These are phyloP conservation scores for Lachancea meyersii DNA, from an alignment of 805 yeast genomes.

Conservation along the genomic window DNA sequence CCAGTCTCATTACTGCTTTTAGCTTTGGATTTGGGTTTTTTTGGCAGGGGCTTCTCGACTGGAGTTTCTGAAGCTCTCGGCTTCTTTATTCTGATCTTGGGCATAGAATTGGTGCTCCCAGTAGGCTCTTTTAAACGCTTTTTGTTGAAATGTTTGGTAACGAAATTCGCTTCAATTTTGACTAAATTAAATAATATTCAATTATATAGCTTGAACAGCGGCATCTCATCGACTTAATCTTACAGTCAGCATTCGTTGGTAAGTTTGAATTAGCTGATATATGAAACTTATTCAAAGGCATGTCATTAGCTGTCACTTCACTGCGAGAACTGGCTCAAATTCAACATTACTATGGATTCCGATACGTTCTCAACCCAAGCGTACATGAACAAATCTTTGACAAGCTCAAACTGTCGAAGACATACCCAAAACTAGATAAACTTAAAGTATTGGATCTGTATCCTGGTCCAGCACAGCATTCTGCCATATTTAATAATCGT, in stretches of 20 bases:
- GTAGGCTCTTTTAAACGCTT: no score
- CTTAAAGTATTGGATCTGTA: slow-evolving; percentile 54
- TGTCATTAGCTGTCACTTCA: slow-evolving; percentile 1
- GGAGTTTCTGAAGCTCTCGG: slow-evolving; percentile 16
- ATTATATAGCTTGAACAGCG: no score
- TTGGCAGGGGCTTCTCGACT: slow-evolving; percentile 19
- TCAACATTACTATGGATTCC: slow-evolving; percentile 21
- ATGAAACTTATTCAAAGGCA: no score
- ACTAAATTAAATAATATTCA: no score
- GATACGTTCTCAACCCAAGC: slow-evolving; percentile 20
- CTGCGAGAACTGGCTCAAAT: slow-evolving; percentile 13
- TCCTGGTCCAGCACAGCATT: slow-evolving; percentile 54
- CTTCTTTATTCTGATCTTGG: slow-evolving; percentile 28
- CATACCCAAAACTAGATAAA: slow-evolving; percentile 30
- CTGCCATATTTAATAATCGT: slow-evolving; percentile 54
- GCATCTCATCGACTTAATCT: no score
- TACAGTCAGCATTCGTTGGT: no score
- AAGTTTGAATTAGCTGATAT: no score
- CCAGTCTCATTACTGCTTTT: slow-evolving; percentile 9
- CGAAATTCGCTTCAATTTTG: background rate
- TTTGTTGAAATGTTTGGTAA: background rate
- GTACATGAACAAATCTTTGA: slow-evolving; percentile 38
- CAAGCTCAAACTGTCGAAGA: slow-evolving; percentile 38
- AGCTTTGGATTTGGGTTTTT: slow-evolving; percentile 22
- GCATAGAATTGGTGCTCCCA: slow-evolving; percentile 9